These are phyloP conservation scores for Capsicum rhomboideum DNA, from an alignment of 257 asterid species.

Conservation along the genomic window DNA sequence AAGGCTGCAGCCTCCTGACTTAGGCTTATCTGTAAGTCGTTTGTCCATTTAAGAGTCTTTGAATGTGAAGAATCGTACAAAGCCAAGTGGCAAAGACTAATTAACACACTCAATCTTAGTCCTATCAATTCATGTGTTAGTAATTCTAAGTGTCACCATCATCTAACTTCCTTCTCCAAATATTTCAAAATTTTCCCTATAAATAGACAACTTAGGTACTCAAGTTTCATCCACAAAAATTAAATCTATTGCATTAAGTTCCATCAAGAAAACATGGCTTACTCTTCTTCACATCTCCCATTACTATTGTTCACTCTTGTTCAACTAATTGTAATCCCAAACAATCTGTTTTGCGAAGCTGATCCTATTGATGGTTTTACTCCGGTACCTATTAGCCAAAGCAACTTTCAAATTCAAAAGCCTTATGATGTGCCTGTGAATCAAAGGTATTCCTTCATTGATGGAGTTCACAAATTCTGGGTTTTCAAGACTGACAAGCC, in stretches of 20 bases:
- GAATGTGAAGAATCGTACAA: background rate
- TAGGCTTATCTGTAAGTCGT: background rate
- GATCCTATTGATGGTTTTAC: constrained; percentile 8
- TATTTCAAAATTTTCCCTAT: background rate
- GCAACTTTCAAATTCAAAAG: constrained; percentile 5
- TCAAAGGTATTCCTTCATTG: constrained; percentile 6
- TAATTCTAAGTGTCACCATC: background rate
- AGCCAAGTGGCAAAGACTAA: background rate
- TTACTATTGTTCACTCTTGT: background rate
- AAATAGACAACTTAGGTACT: background rate
- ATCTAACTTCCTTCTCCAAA: background rate
- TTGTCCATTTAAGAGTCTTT: background rate
- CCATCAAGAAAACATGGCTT: background rate
- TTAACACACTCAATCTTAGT: background rate
- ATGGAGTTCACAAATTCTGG: constrained; percentile 15
- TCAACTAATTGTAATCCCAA: background rate
- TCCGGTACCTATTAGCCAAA: background rate
- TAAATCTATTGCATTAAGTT: background rate
- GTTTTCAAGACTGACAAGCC: constrained; percentile 16
- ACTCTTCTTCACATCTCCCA: background rate
- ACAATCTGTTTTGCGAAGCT: background rate
- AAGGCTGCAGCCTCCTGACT: background rate
- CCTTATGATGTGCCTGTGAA: constrained; percentile 11
- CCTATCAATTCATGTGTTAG: background rate
- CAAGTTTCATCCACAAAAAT: background rate